Base-by-base conservation (phyloP, 1,284 basidiomycete genomes). In the Austropuccinia psidii region DNA sequence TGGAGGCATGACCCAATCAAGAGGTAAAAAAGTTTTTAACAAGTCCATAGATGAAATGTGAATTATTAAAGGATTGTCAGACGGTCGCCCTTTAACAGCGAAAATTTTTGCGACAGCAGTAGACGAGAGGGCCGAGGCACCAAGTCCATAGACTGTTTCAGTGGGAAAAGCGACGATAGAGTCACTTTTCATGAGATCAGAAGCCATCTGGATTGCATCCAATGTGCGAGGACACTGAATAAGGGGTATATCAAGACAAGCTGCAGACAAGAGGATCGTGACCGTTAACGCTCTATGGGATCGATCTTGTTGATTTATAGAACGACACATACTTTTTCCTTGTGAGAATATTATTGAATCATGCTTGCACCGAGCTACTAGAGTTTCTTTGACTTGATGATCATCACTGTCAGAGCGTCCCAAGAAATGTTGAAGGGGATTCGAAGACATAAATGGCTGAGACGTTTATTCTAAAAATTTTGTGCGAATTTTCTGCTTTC, bases 131-230 rank as follows among this genome's bases (percentile, higher is more conserved):
- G 94, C 93, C 45, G 89, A 84, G 0, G 92, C 96, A 27, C 91
- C 96, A 4, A 99, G 87, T 0, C 96, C 96, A 80, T 98, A 98
- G 27, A 99, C 96, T 0, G 96, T 98, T 82, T 99, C 96, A 35
- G 96, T 98, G 0, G 96, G 95, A 78, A 98, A 93, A 0, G 89
- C 93, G 49, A 98, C 91, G 17, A 83, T 79, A 39, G 80, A 74
- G 1, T 78, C 77, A 0, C 61, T 29, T 13, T 57, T 75, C 1
- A 82, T 76, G 24, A 79, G 76, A 11, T 61, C 41, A 1, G 81
- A 79, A 3, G 81, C 81, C 6, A 65, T 67, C 0, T 76, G 24
- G 45, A 81, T 76, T 43, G 77, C 78, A 15, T 49, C n/a, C n/a
- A 31, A 24, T 27, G 70, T 65, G 35, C 43, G 4, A 31, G 13